These are phyloP conservation scores for Komagataella mondaviorum DNA, from an alignment of 805 yeast genomes.

Conservation along the genomic window DNA sequence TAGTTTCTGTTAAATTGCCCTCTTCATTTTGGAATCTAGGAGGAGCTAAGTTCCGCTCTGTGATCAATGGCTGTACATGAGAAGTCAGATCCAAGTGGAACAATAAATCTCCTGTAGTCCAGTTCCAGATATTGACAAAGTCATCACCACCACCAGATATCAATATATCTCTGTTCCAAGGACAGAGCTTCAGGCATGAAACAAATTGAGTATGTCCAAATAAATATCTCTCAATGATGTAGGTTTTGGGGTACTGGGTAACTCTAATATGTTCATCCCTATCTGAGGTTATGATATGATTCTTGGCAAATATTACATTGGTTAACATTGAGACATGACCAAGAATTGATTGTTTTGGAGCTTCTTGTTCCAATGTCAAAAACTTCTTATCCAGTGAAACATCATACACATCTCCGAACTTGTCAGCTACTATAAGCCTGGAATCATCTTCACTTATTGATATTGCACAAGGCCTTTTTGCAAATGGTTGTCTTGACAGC, in stretches of 20 bases:
- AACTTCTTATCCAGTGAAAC: slow-evolving; percentile 27
- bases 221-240: slow-evolving; percentile 66
- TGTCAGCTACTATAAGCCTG: slow-evolving; percentile 67
- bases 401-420: slow-evolving; percentile 88
- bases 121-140: slow-evolving; percentile 62
- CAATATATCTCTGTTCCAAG: slow-evolving; percentile 34
- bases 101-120: slow-evolving; percentile 41
- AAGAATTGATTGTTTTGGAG: slow-evolving; percentile 23
- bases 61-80: slow-evolving; percentile 26
- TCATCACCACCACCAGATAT: slow-evolving; percentile 91
- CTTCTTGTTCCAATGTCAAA: slow-evolving; percentile 29
- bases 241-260: slow-evolving; percentile 67
- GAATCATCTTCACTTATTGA: slow-evolving; percentile 38
- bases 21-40: slow-evolving; percentile 44
- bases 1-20: slow-evolving; percentile 31
- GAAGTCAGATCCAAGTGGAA: slow-evolving; percentile 31
- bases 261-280: slow-evolving; percentile 93
- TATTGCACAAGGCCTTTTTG: slow-evolving; percentile 88
- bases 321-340: slow-evolving; percentile 98
- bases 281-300: slow-evolving; percentile 66
- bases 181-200: slow-evolving; percentile 46
- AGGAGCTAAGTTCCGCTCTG: slow-evolving; percentile 49
- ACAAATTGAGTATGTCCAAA: slow-evolving; percentile 84
- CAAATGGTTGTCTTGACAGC: slow-evolving; percentile 61
- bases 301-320: slow-evolving; percentile 28